Percentiles rank a stretch among this genome's conserved stretches.
Conservation (phyloP, 164 flowering plant species). For the Liquidambar formosana region DNA sequence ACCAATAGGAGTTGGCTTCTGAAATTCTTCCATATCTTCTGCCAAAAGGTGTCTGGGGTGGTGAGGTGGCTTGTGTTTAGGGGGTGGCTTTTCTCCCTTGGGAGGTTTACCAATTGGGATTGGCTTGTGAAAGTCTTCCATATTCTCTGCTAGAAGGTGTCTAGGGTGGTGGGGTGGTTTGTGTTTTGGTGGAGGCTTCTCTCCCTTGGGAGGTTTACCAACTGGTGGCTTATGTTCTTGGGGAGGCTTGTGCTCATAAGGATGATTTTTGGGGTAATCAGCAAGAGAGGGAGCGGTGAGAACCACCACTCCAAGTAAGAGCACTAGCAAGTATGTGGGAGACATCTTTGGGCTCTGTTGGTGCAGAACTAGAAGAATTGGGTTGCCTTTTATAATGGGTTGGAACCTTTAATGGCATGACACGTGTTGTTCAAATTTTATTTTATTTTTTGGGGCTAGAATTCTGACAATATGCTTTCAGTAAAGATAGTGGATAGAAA, state of each 20-base stretch:
- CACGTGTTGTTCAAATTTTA: no score
- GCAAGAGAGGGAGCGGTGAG: slow-evolving; percentile 17
- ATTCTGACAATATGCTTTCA: no score
- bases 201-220: background rate
- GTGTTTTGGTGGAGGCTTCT: background rate
- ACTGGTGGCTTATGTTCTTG: slow-evolving; percentile 2
- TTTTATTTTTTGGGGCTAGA: no score
- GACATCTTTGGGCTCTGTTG: slow-evolving; percentile 6
- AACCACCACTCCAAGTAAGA: slow-evolving; percentile 15
- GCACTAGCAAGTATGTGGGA: slow-evolving; percentile 1
- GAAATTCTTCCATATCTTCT: background rate
- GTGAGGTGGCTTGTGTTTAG: slow-evolving; percentile 15
- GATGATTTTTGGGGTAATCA: slow-evolving; percentile 5
- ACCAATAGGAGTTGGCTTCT: background rate
- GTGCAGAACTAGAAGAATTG: no score
- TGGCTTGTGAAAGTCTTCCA: no score
- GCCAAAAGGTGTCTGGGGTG: background rate
- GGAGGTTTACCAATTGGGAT: no score
- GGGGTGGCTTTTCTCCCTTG: slow-evolving; percentile 1
- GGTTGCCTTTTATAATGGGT: no score
- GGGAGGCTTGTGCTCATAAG: slow-evolving; percentile 13
- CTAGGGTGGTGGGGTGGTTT: no score
- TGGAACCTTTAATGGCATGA: no score
- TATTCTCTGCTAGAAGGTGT: no score
- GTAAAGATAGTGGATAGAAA: no score